Conservation (phyloP, 176 grass and related monocot species). For the Rhipidocladum racemiflorum region DNA sequence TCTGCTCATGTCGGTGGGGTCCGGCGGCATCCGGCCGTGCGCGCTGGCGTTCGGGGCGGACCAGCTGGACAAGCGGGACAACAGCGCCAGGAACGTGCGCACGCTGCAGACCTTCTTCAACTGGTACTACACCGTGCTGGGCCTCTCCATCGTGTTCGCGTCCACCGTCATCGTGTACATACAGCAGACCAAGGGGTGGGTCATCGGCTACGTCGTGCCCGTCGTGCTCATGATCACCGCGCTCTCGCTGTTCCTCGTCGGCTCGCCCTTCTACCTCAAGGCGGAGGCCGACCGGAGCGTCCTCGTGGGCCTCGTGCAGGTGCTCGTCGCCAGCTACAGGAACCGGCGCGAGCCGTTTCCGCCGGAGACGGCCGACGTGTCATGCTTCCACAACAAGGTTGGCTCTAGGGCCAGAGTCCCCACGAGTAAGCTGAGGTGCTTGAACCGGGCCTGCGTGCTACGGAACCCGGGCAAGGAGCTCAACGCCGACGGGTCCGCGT, state of each 20-base stretch:
- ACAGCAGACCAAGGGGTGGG: slow-evolving; percentile 60
- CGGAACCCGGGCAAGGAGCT: slow-evolving; percentile 36
- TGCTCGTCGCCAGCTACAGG: slow-evolving; percentile 46
- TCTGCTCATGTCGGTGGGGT: slow-evolving; percentile 52
- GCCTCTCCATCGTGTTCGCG: slow-evolving; percentile 40
- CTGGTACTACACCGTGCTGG: slow-evolving; percentile 74
- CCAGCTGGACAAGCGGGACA: slow-evolving; percentile 56
- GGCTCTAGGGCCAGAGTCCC: slow-evolving; percentile 39
- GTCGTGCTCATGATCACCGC: slow-evolving; percentile 54
- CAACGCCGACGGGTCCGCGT: slow-evolving; percentile 11
- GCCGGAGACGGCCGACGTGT: slow-evolving; percentile 24
- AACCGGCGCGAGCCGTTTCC: slow-evolving; percentile 40
- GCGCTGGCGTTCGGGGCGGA: slow-evolving; percentile 72
- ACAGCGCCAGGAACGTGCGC: slow-evolving; percentile 37
- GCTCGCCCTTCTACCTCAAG: slow-evolving; percentile 55
- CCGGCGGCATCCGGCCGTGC: slow-evolving; percentile 62
- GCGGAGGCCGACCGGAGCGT: slow-evolving; percentile 34
- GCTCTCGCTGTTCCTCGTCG: slow-evolving; percentile 44
- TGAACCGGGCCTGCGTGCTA: slow-evolving; percentile 68
- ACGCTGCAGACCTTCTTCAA: slow-evolving; percentile 81
- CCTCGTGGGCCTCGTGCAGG: slow-evolving; percentile 44
- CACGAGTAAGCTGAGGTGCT: slow-evolving; percentile 27
- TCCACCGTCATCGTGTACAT: slow-evolving; percentile 54
- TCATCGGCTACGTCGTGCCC: slow-evolving; percentile 56
- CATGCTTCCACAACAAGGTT: slow-evolving; percentile 18